Conservation (phyloP, 2,329 filamentous ascomycete genomes). For the Pseudocercospora eumusae region DNA sequence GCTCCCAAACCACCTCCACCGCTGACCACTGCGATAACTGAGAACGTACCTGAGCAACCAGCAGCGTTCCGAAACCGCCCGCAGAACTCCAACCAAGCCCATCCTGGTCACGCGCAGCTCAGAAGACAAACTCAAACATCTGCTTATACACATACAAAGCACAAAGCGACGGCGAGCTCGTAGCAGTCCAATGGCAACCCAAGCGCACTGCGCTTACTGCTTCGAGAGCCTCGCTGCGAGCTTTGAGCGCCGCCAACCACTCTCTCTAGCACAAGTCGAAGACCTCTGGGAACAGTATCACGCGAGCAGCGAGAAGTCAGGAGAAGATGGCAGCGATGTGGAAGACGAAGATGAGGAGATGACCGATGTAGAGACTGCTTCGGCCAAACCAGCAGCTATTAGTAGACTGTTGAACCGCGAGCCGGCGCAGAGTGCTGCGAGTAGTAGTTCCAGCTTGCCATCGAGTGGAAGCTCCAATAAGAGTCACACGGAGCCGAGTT, state of each 20-base stretch:
- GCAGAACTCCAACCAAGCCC: background rate
- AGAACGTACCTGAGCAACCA: background rate
- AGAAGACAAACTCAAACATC: background rate
- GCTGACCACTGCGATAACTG: background rate
- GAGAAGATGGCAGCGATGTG: constrained; percentile 40
- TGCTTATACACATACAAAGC: background rate
- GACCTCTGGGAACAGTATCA: constrained; percentile 64
- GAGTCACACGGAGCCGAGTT: constrained; percentile 18
- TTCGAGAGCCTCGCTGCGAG: constrained; percentile 82
- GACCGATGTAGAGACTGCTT: constrained; percentile 31
- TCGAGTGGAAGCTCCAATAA: constrained; percentile 21
- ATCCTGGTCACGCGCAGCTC: background rate
- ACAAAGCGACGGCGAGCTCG: background rate
- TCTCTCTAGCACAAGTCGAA: constrained; percentile 69
- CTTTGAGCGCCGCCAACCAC: constrained; percentile 68
- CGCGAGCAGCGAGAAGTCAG: constrained; percentile 38
- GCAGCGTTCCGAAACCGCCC: background rate
- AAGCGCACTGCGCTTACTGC: constrained; percentile 86
- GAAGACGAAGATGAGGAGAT: constrained; percentile 42
- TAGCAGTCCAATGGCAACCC: constrained; percentile 68
- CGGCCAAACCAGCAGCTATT: constrained; percentile 46
- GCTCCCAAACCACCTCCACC: background rate
- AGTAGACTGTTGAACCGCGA: constrained; percentile 44
- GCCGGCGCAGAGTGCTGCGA: constrained; percentile 26
- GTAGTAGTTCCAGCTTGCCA: constrained; percentile 36